A percentile compares a stretch with the other conserved stretches of the same genome.
phyloP scores from a whole-genome alignment of 768 basidiomycete genomes.

The Jaapia argillacea region DNA sequence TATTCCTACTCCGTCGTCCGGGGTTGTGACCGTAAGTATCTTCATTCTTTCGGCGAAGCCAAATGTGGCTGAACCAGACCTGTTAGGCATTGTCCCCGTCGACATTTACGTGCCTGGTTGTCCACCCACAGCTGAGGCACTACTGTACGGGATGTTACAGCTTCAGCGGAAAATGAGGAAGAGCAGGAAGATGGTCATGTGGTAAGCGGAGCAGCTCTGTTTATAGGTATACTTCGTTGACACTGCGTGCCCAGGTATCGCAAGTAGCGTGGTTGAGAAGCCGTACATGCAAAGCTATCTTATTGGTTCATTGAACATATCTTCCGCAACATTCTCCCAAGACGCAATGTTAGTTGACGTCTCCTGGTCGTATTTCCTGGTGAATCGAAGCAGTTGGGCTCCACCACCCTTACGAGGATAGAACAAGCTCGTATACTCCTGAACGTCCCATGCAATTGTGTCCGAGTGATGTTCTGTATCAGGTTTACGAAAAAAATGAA shows the following conservation, averaged over 20 bases:
- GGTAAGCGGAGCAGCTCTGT: slow-evolving; percentile 35
- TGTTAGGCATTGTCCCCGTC: slow-evolving; percentile 86
- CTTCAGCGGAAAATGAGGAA: slow-evolving; percentile 93
- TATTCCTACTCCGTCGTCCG: slow-evolving; percentile 98
- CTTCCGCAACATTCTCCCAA: no score
- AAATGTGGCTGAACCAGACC: background rate
- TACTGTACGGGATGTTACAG: slow-evolving; percentile 94
- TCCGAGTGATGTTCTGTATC: no score
- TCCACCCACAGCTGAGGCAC: slow-evolving; percentile 91
- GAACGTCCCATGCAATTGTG: no score
- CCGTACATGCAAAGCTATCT: no score
- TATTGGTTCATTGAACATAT: no score
- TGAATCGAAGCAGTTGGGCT: no score
- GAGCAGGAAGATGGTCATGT: slow-evolving; percentile 77
- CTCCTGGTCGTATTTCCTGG: no score
- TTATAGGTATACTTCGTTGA: background rate
- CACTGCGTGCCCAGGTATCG: slow-evolving; percentile 29
- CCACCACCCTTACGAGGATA: no score
- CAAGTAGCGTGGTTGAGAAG: slow-evolving; percentile 27
- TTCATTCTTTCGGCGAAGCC: slow-evolving; percentile 1
- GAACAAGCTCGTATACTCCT: no score
- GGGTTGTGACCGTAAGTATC: slow-evolving; percentile 83
- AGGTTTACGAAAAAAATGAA: no score
- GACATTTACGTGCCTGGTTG: slow-evolving; percentile 98
- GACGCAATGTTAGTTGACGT: no score